These are phyloP conservation scores for Balakata baccata DNA, from an alignment of 345 rosid genomes.

Conservation along the genomic window DNA sequence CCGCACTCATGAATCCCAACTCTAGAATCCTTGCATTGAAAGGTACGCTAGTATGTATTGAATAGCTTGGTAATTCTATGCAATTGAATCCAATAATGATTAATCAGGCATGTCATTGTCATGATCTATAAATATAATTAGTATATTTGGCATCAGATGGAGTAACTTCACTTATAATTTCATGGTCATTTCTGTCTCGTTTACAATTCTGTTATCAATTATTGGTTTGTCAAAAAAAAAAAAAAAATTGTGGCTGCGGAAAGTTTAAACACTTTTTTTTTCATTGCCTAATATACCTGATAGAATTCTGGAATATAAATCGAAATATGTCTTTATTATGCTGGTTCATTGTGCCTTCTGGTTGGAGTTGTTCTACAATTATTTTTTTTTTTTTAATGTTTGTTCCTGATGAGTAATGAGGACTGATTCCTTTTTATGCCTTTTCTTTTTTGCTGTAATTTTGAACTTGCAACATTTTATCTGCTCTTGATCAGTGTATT, in stretches of 20 bases:
- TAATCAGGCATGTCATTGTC: background rate
- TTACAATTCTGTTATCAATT: background rate
- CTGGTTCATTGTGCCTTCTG: background rate
- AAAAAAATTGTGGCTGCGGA: no score
- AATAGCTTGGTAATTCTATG: background rate
- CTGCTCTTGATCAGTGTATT: background rate
- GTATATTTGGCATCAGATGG: background rate
- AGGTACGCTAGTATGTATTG: constrained; percentile 4
- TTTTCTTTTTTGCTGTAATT: background rate
- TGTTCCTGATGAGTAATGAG: background rate
- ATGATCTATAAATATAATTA: background rate
- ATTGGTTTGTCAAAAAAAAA: background rate
- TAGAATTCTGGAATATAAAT: background rate
- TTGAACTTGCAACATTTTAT: background rate
- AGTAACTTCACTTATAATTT: background rate
- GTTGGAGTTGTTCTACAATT: background rate
- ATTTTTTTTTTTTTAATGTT: background rate
- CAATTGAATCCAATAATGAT: background rate
- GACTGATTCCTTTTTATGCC: background rate
- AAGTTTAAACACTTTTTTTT: background rate
- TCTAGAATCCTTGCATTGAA: constrained; percentile 54
- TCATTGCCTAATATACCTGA: background rate
- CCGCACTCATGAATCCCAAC: constrained; percentile 82
- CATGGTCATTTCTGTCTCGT: no score
- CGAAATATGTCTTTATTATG: background rate